A percentile compares a stretch with the other conserved stretches of the same genome.
phyloP scores from a whole-genome alignment of 1,284 basidiomycete genomes.

The Apiotrichum mycotoxinovorans region DNA sequence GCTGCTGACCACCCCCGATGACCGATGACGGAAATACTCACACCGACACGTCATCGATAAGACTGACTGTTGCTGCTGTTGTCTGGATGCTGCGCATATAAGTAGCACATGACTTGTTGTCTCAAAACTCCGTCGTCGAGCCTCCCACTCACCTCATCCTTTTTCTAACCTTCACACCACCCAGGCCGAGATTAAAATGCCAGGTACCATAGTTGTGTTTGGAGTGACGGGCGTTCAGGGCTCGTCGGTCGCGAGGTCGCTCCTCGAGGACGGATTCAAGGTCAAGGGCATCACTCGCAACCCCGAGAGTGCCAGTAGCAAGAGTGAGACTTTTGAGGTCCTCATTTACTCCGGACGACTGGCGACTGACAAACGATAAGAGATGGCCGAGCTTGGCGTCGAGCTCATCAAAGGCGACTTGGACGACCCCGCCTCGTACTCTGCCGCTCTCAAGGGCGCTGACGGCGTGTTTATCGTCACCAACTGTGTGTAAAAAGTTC shows the following conservation, averaged over 20 bases:
- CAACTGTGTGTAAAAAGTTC: slow-evolving; percentile 18
- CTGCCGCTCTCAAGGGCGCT: slow-evolving; percentile 13
- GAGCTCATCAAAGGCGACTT: slow-evolving; percentile 20
- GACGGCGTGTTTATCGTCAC: slow-evolving; percentile 21
- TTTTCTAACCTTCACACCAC: too few species aligned
- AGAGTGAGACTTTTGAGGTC: neutral
- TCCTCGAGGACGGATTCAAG: slow-evolving; percentile 14
- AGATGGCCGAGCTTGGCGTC: slow-evolving; percentile 10
- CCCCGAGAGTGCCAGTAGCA: neutral
- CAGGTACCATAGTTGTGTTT: slow-evolving; percentile 16
- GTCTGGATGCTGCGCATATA: too few species aligned
- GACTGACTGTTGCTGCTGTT: too few species aligned
- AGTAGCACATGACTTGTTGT: neutral
- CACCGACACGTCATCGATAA: too few species aligned
- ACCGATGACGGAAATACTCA: too few species aligned
- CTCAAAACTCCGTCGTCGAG: too few species aligned
- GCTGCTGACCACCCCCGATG: too few species aligned
- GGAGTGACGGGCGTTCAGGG: slow-evolving; percentile 24
- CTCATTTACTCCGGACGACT: neutral
- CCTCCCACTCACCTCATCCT: too few species aligned
- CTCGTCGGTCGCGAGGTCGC: slow-evolving; percentile 13
- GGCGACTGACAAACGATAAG: neutral
- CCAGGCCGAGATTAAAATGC: too few species aligned
- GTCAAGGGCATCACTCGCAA: slow-evolving; percentile 26
- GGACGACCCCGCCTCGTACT: slow-evolving; percentile 18